Percentiles rank a stretch among this genome's conserved stretches.
phyloP scores from a whole-genome alignment of 805 yeast genomes.

The Starmerella davenportii region DNA sequence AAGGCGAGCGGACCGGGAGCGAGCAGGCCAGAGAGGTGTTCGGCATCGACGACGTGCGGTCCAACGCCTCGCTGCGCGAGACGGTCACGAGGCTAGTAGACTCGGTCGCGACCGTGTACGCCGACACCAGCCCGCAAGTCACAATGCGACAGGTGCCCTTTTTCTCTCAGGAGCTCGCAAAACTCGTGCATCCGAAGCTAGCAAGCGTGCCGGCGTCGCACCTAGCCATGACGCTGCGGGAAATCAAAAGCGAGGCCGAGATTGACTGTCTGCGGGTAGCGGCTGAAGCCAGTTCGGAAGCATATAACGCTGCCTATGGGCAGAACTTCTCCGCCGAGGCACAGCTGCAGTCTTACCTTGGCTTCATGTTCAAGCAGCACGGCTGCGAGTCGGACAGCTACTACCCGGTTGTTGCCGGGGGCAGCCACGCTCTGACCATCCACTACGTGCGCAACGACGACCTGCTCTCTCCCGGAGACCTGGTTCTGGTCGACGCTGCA shows the following conservation, averaged over 20 bases:
- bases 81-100: slow-evolving; percentile 8
- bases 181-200: slow-evolving; percentile 8
- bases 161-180: slow-evolving; percentile 14
- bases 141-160: slow-evolving; percentile 15
- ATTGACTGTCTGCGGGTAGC: slow-evolving; percentile 64
- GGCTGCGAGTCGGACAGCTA: slow-evolving; percentile 87
- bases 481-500: slow-evolving; percentile 88
- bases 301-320: slow-evolving; percentile 68
- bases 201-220: background rate
- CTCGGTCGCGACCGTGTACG: slow-evolving; percentile 12
- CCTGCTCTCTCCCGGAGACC: slow-evolving; percentile 51
- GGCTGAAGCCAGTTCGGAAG: slow-evolving; percentile 63
- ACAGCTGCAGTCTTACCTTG: slow-evolving; percentile 61
- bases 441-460: slow-evolving; percentile 92
- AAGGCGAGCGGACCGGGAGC: slow-evolving; percentile 78
- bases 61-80: slow-evolving; percentile 13
- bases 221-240: slow-evolving; percentile 28
- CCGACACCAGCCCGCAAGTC: slow-evolving; percentile 15
- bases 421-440: slow-evolving; percentile 71
- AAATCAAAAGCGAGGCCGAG: slow-evolving; percentile 60
- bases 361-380: slow-evolving; percentile 62
- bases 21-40: slow-evolving; percentile 67
- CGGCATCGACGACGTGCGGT: slow-evolving; percentile 62
- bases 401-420: slow-evolving; percentile 92
- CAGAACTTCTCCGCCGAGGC: slow-evolving; percentile 45